Base-by-base conservation (phyloP, 2,329 filamentous ascomycete species). In the Harringtonia lauricola region DNA sequence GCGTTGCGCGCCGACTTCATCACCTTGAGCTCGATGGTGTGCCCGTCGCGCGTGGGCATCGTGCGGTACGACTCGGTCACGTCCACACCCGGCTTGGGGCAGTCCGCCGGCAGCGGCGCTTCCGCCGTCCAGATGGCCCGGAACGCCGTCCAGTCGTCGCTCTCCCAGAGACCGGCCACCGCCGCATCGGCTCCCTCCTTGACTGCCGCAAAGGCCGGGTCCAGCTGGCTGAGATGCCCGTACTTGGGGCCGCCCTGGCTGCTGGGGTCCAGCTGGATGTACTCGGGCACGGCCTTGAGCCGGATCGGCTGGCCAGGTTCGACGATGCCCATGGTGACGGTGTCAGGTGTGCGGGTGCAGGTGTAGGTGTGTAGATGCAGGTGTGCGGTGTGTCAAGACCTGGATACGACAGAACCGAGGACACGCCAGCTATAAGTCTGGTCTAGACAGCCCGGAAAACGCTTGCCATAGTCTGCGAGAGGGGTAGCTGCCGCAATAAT, bases 231-330 rank as follows among this genome's bases (percentile, higher is more conserved):
- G 36, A 59, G 55, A 45, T 63, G 60, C 40, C 60, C 58, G 42
- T 64, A 51, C 43, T 57, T 61, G 28, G 57, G 58, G 7, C 59
- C 49, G 2, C 61, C 61, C 41, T 56, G 56, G 57, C 57, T 61
- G 49, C 52, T 42, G 14, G 55, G 47, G 39, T 58, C 54, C 36
- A 58, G 14, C 17, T 45, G 39, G 33, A 52, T 51, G 51, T 60
- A 60, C 29, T 59, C 52, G 45, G 54, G 49, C 17, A 51, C 49
- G 12, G 49, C 37, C 38, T 60, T 60, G 45, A 57, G 40, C 10
- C 45, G 28, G 33, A 46, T 39, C 4, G 29, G 30, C 17, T 30
- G 8, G 29, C 24, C 15, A 18, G 26, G 36, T 12, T 37, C 19
- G 36, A 24, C 19, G 6, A 7, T 26, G 36, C 19, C 36, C 36